Conservation (phyloP, 1,284 basidiomycete species). For the Trametes versicolor region DNA sequence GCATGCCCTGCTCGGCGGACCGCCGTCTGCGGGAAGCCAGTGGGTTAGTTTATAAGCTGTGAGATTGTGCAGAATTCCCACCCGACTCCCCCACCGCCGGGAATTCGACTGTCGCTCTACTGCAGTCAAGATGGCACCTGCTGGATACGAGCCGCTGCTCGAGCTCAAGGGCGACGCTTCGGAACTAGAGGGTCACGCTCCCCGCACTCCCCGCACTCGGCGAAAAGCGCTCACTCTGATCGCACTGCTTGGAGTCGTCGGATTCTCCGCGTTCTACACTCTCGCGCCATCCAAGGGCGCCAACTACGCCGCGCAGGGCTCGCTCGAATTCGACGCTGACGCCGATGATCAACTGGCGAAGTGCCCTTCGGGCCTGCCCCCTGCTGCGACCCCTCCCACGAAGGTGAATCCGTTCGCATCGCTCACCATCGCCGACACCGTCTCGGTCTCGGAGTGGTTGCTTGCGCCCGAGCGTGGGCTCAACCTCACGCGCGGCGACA, state of each 20-base stretch:
- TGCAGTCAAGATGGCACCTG: constrained; percentile 24
- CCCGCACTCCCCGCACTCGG: constrained; percentile 21
- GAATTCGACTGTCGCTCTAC: neutral
- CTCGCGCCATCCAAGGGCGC: constrained; percentile 27
- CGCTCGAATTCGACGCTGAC: neutral
- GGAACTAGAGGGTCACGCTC: constrained; percentile 24
- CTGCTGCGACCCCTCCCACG: constrained; percentile 51
- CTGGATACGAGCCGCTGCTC: constrained; percentile 29
- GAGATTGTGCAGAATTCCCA: neutral
- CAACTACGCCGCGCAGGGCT: constrained; percentile 1
- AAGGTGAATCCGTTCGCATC: constrained; percentile 59
- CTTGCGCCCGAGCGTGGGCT: constrained; percentile 51
- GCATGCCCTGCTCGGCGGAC: neutral
- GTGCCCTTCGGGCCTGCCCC: constrained; percentile 48
- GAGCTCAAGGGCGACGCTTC: constrained; percentile 26
- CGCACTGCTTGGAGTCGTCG: constrained; percentile 33
- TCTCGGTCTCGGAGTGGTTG: constrained; percentile 58
- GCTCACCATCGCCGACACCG: constrained; percentile 55
- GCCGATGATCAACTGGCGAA: constrained; percentile 36
- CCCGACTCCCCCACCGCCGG: neutral
- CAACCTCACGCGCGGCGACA: constrained; percentile 55
- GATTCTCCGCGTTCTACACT: constrained; percentile 36
- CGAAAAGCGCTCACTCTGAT: constrained; percentile 28
- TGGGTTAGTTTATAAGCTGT: constrained; percentile 11
- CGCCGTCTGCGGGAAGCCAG: neutral